Percentiles rank a stretch among this genome's conserved stretches.
Conservation (phyloP, 2,329 filamentous ascomycete genomes). For the Neopestalotiopsis sp. region DNA sequence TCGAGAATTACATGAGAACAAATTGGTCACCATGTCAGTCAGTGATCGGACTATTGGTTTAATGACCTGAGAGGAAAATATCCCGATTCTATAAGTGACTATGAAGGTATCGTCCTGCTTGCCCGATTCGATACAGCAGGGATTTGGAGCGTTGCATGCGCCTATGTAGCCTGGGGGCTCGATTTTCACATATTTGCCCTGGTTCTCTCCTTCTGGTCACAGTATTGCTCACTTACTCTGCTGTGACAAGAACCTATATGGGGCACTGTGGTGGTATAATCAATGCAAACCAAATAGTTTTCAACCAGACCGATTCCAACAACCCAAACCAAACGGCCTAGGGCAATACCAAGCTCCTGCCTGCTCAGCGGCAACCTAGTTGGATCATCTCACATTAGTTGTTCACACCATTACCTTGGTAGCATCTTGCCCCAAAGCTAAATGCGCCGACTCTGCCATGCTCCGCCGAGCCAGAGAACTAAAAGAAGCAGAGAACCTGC, state of each 20-base stretch:
- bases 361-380: slow-evolving; percentile 1
- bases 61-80: neutral
- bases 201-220: neutral
- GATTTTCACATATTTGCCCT: neutral
- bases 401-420: neutral
- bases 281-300: no score
- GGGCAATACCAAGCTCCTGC: neutral
- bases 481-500: neutral
- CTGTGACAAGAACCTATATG: neutral
- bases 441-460: neutral
- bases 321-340: no score
- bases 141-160: neutral
- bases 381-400: slow-evolving; percentile 3
- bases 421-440: neutral
- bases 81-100: neutral
- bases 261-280: no score
- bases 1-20: no score
- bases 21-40: no score
- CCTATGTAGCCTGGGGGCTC: neutral
- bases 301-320: no score
- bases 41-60: neutral
- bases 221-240: neutral
- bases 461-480: slow-evolving; percentile 10
- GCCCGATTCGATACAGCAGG: neutral
- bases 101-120: neutral